These are phyloP conservation scores for Piper longum DNA, from an alignment of 164 flowering plant species.

Conservation along the genomic window DNA sequence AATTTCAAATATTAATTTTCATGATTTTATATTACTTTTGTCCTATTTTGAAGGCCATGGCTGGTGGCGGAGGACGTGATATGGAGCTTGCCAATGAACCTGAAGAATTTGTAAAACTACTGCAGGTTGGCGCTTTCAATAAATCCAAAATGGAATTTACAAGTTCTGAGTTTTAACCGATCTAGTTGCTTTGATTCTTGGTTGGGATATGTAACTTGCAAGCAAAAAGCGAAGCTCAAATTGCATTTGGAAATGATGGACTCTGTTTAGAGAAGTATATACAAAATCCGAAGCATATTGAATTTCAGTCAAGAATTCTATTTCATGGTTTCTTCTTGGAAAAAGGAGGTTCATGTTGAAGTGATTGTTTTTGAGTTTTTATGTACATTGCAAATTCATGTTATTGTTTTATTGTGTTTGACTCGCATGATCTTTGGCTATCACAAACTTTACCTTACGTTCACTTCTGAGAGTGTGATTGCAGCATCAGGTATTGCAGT, in stretches of 20 bases:
- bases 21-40: neutral
- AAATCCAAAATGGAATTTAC: neutral
- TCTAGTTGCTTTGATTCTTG: neutral
- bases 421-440: no score
- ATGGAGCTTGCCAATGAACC: conserved; percentile 98
- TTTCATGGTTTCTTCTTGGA: neutral
- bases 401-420: neutral
- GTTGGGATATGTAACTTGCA: conserved; percentile 19
- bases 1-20: neutral
- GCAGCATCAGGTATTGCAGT: conserved; percentile 78
- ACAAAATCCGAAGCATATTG: conserved; percentile 94
- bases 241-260: conserved; percentile 99
- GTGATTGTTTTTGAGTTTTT: neutral
- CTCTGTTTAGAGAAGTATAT: conserved; percentile 91
- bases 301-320: conserved; percentile 63
- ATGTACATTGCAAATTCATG: neutral
- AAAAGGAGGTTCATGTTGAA: neutral
- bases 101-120: conserved; percentile 87
- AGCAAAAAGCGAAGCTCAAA: conserved; percentile 99
- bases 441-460: conserved; percentile 11
- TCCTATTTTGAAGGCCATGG: conserved; percentile 64
- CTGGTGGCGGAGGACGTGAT: conserved; percentile 99
- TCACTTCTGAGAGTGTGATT: conserved; percentile 99
- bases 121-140: conserved; percentile 46
- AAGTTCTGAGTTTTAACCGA: neutral